Conservation (phyloP, 768 basidiomycete species). For the Gymnopilus dilepis region DNA sequence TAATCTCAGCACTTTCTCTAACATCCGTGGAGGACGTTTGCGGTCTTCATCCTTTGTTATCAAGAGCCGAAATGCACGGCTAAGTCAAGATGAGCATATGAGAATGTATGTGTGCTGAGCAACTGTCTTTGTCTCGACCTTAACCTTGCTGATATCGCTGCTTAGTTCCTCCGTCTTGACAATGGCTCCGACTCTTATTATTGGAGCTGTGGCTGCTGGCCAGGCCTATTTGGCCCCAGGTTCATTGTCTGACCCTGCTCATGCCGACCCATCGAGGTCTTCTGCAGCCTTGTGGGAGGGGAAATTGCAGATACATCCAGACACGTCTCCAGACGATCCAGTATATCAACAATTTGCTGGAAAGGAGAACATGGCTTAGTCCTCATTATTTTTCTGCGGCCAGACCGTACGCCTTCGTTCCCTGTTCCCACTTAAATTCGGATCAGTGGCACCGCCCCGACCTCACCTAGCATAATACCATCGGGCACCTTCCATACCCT, state of each 20-base stretch:
- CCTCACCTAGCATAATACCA: constrained; percentile 4
- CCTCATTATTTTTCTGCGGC: background rate
- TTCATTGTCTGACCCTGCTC: constrained; percentile 75
- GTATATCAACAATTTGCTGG: constrained; percentile 37
- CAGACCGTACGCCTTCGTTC: background rate
- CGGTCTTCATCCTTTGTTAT: constrained; percentile 85
- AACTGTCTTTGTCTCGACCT: background rate
- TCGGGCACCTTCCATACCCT: constrained; percentile 6
- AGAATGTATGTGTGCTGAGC: constrained; percentile 41
- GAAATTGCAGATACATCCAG: constrained; percentile 87
- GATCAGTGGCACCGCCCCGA: background rate
- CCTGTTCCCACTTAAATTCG: background rate
- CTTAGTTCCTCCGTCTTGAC: constrained; percentile 46
- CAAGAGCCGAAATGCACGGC: constrained; percentile 73
- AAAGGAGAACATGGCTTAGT: constrained; percentile 33
- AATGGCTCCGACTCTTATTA: constrained; percentile 55
- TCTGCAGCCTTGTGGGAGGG: constrained; percentile 87
- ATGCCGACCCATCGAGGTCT: constrained; percentile 77
- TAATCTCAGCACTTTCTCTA: constrained; percentile 82
- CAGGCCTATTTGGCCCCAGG: constrained; percentile 66
- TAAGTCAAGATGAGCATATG: constrained; percentile 55
- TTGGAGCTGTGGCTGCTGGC: constrained; percentile 62
- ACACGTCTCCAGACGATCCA: constrained; percentile 73
- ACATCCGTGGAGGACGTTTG: constrained; percentile 87
- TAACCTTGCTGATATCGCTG: constrained; percentile 13